Evolutionary conservation across 176 grass and related monocot species (phyloP).

Genomic region (Eragrostis nindensis): DNA sequence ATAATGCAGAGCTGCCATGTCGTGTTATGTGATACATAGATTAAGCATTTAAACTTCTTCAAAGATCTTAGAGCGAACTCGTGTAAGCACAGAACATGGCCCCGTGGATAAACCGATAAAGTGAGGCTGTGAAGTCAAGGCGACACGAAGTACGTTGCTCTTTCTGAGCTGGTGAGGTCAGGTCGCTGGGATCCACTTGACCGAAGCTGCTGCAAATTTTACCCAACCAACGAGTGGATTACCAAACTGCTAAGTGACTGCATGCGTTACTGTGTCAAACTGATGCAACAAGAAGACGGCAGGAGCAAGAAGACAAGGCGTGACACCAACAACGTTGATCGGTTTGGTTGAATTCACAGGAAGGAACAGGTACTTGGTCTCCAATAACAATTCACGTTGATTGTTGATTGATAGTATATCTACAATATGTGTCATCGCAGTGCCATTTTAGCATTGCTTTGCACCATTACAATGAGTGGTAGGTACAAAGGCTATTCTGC

Average conservation of each 20-base stretch:
- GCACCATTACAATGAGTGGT: slow-evolving; percentile 1
- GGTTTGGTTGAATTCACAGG: slow-evolving; percentile 12
- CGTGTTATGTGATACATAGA: not conserved
- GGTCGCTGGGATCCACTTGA: slow-evolving; percentile 34
- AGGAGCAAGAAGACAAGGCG: slow-evolving; percentile 17
- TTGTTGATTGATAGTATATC: not conserved
- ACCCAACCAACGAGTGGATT: slow-evolving; percentile 40
- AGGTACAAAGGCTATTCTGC: not conserved
- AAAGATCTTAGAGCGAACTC: not conserved
- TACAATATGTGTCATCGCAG: not conserved
- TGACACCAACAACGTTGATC: slow-evolving; percentile 8
- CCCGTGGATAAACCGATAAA: slow-evolving; percentile 6
- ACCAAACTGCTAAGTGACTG: slow-evolving; percentile 25
- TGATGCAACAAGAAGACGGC: slow-evolving; percentile 4
- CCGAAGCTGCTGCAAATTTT: slow-evolving; percentile 3
- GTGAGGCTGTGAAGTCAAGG: not conserved
- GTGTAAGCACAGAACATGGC: not conserved
- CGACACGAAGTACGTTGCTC: not conserved
- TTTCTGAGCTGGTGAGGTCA: slow-evolving; percentile 11
- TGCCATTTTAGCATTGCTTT: slow-evolving; percentile 20
- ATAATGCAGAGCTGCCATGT: not conserved
- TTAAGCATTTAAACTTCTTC: not conserved
- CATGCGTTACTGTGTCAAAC: not conserved
- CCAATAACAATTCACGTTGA: not conserved
- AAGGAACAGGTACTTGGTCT: not conserved